Evolutionary conservation across 2,329 filamentous ascomycete genomes (phyloP).

Genomic region (Orbilia brochopaga): DNA sequence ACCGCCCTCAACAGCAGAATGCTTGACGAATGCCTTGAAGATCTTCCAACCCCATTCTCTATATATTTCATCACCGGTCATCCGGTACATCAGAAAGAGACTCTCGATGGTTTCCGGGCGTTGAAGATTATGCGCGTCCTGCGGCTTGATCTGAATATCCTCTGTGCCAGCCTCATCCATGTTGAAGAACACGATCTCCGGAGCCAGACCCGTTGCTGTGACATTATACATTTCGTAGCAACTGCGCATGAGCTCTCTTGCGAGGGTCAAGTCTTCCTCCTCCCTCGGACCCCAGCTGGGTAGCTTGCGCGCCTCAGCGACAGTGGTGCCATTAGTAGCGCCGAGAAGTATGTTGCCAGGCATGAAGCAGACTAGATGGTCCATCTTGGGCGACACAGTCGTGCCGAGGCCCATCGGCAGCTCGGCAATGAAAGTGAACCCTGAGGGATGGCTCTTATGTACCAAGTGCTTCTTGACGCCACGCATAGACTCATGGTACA

Average conservation of each 20-base stretch:
- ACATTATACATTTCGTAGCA: constrained; percentile 98
- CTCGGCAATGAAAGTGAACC: constrained; percentile 89
- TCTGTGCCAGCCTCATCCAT: constrained; percentile 66
- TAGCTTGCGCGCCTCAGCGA: constrained; percentile 75
- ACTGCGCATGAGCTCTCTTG: constrained; percentile 89
- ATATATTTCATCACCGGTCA: constrained; percentile 87
- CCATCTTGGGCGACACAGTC: constrained; percentile 84
- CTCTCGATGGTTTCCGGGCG: constrained; percentile 96
- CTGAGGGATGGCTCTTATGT: constrained; percentile 79
- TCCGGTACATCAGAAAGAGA: constrained; percentile 97
- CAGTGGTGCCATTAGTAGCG: constrained; percentile 77
- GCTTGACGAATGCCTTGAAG: constrained; percentile 87
- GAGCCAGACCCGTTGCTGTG: constrained; percentile 87
- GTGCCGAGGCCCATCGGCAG: constrained; percentile 73
- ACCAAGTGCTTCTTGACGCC: constrained; percentile 91
- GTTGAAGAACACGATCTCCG: constrained; percentile 92
- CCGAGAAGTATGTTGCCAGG: constrained; percentile 92
- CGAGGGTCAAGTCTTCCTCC: constrained; percentile 85
- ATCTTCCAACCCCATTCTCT: constrained; percentile 98
- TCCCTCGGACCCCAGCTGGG: constrained; percentile 76
- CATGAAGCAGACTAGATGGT: constrained; percentile 97
- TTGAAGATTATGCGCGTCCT: constrained; percentile 91
- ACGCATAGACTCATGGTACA: constrained; percentile 86
- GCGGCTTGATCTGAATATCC: constrained; percentile 79
- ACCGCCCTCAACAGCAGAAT: constrained; percentile 74